These are phyloP conservation scores for Dissophora ornata DNA, from an alignment of 192 early-diverging fungal species.

Conservation along the genomic window DNA sequence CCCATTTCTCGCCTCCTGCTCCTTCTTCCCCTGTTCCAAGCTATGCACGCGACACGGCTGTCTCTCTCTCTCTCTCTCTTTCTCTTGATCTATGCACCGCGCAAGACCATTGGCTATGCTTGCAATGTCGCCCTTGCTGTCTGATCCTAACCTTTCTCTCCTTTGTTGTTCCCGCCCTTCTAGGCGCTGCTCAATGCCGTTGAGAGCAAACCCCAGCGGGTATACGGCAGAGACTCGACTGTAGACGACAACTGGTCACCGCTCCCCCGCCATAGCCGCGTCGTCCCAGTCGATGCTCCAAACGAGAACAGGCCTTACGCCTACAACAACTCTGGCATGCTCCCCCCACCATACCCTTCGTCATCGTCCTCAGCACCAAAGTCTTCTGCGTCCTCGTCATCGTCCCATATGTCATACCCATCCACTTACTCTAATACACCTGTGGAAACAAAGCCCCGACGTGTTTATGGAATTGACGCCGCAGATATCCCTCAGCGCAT, in stretches of 20 bases:
- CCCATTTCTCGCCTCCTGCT: too few relatives aligned
- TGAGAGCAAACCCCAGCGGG: slow-evolving; percentile 18
- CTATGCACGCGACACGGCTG: too few relatives aligned
- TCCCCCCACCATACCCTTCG: slow-evolving; percentile 17
- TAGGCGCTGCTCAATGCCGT: slow-evolving; percentile 38
- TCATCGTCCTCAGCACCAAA: neutral
- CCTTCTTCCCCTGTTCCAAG: too few relatives aligned
- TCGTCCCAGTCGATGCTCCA: slow-evolving; percentile 36
- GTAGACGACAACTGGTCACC: slow-evolving; percentile 37
- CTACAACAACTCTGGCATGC: slow-evolving; percentile 8
- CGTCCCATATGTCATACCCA: slow-evolving; percentile 6
- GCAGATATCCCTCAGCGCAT: slow-evolving; percentile 24
- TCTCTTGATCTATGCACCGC: too few relatives aligned
- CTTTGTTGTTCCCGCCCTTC: neutral
- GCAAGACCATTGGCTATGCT: too few relatives aligned
- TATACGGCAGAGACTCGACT: slow-evolving; percentile 44
- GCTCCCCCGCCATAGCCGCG: slow-evolving; percentile 4
- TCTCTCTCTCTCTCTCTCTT: too few relatives aligned
- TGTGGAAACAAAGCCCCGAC: slow-evolving; percentile 13
- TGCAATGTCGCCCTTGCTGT: neutral
- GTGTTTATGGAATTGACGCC: slow-evolving; percentile 50
- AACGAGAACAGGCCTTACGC: slow-evolving; percentile 24
- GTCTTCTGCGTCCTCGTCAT: slow-evolving; percentile 2
- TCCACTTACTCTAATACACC: slow-evolving; percentile 18
- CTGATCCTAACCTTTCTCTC: slow-evolving; percentile 1